Evolutionary conservation across 768 basidiomycete genomes (phyloP).

Genomic region (Strobilomyces dryophilus): DNA sequence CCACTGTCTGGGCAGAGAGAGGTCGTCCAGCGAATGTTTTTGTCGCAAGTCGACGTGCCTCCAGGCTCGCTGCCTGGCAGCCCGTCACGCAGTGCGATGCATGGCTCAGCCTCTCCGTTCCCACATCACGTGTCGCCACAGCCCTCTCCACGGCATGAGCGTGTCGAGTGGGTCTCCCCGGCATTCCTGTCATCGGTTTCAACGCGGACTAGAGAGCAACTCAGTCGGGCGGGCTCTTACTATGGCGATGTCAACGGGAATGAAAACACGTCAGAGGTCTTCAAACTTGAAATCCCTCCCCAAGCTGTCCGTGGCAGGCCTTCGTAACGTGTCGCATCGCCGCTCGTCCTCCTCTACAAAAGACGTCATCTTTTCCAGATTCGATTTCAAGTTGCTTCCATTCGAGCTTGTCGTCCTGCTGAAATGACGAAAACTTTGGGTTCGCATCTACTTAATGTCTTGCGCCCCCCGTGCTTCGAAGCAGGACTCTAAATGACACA

Average conservation of each 20-base stretch:
- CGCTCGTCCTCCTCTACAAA: conserved; percentile 1
- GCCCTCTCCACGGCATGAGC: conserved; percentile 27
- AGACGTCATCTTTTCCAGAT: conserved; percentile 5
- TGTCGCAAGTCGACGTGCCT: conserved; percentile 15
- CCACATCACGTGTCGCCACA: conserved; percentile 27
- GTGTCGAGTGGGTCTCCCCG: conserved; percentile 21
- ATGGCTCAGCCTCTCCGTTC: conserved; percentile 10
- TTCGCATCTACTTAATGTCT: conserved; percentile 10
- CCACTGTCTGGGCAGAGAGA: conserved; percentile 21
- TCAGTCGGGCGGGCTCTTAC: conserved; percentile 21
- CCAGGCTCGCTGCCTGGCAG: conserved; percentile 14
- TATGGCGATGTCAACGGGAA: conserved; percentile 29
- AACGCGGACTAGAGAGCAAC: conserved; percentile 14
- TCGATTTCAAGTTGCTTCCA: conserved; percentile 6
- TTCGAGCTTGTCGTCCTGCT: background rate
- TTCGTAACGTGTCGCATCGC: conserved; percentile 2
- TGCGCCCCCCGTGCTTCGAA: conserved; percentile 9
- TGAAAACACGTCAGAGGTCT: conserved; percentile 19
- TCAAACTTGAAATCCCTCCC: conserved; percentile 5
- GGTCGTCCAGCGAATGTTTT: conserved; percentile 14
- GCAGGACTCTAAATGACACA: conserved; percentile 1
- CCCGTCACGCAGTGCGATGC: conserved; percentile 13
- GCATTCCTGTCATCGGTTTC: conserved; percentile 16
- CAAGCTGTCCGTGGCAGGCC: conserved; percentile 7
- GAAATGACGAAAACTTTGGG: conserved; percentile 7